A percentile compares a stretch with the other conserved stretches of the same genome.
phyloP scores from a whole-genome alignment of 768 basidiomycete species.

The Coprinopsis sp. region DNA sequence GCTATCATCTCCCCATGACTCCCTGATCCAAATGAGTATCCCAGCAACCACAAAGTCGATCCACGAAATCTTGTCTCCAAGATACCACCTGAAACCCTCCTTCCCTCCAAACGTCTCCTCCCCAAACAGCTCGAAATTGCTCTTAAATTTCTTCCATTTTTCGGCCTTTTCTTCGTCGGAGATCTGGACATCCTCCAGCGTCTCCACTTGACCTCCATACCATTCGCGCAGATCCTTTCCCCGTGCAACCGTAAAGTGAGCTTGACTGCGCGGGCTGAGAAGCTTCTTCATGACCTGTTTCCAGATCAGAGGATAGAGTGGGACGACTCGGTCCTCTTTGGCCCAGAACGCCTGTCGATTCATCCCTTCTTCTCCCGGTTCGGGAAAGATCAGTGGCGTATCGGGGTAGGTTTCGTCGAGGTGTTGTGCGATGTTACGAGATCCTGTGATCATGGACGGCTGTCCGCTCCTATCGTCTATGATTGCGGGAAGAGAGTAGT shows the following conservation, averaged over 20 bases:
- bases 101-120: not conserved
- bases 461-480: too few species aligned
- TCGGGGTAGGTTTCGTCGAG: too few species aligned
- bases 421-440: too few species aligned
- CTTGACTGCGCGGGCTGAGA: not conserved
- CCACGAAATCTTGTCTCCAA: conserved; percentile 17
- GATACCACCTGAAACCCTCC: not conserved
- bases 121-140: not conserved
- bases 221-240: not conserved
- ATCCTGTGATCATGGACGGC: too few species aligned
- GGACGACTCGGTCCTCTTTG: too few species aligned
- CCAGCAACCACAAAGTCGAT: conserved; percentile 35
- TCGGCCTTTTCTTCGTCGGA: not conserved
- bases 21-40: conserved; percentile 24
- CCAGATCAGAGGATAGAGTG: too few species aligned
- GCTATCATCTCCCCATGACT: conserved; percentile 29
- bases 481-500: too few species aligned
- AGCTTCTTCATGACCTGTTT: too few species aligned
- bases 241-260: not conserved
- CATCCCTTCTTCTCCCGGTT: too few species aligned
- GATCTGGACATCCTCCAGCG: not conserved
- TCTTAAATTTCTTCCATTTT: not conserved
- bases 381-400: too few species aligned
- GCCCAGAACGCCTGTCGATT: too few species aligned
- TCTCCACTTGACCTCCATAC: not conserved